phyloP scores from a whole-genome alignment of 441 rosid genomes.

The Euphorbia schlechtendalii region DNA sequence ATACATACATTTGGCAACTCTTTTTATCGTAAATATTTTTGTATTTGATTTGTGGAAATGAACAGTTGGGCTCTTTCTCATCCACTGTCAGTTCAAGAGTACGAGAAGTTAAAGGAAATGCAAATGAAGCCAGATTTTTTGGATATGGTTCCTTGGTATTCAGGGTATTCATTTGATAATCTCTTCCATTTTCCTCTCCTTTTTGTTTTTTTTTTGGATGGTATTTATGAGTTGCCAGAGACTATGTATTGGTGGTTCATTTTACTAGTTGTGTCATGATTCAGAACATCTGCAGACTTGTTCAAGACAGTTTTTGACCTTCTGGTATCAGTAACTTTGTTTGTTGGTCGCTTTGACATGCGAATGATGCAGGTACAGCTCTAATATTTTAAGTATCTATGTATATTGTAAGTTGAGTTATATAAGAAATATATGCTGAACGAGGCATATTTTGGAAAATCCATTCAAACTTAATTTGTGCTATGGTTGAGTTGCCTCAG shows the following conservation, averaged over 20 bases:
- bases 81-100: conserved; percentile 76
- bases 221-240: neutral
- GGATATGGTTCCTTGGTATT: conserved; percentile 99
- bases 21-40: conserved; percentile 17
- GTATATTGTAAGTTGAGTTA: neutral
- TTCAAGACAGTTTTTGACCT: conserved; percentile 98
- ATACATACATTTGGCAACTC: neutral
- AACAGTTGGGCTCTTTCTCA: conserved; percentile 98
- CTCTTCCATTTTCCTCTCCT: conserved; percentile 4
- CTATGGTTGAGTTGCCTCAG: neutral
- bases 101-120: conserved; percentile 69
- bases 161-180: conserved; percentile 56
- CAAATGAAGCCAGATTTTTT: conserved; percentile 93
- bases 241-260: conserved; percentile 16
- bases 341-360: conserved; percentile 99
- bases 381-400: neutral
- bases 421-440: neutral
- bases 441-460: neutral
- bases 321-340: conserved; percentile 90
- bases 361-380: conserved; percentile 96
- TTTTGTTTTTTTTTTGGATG: neutral
- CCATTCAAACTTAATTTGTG: neutral
- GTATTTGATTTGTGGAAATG: conserved; percentile 17
- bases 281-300: conserved; percentile 99
- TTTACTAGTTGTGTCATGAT: conserved; percentile 21